Percentiles rank a stretch among this genome's conserved stretches.
These are phyloP conservation scores for Leccinum obscurum DNA, from an alignment of 768 basidiomycete species.

Conservation along the genomic window DNA sequence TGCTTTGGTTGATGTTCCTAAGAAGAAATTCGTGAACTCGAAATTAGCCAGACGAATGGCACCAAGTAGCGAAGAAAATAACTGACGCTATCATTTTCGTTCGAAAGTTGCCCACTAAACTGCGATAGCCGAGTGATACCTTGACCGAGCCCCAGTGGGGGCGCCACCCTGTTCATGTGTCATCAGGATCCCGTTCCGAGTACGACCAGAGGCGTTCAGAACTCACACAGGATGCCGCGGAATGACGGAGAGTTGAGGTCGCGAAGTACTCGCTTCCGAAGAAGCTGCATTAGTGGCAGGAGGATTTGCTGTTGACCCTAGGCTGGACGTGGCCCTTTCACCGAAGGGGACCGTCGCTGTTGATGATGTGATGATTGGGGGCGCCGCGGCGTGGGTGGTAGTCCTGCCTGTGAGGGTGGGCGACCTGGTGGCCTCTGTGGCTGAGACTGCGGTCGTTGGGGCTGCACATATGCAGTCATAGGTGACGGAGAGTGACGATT, in stretches of 20 bases:
- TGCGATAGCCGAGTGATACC: slow-evolving; percentile 63
- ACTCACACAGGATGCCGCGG: slow-evolving; percentile 25
- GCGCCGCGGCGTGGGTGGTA: slow-evolving; percentile 48
- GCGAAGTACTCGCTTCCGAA: no score
- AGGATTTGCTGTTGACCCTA: slow-evolving; percentile 23
- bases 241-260: no score
- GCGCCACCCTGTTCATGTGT: slow-evolving; percentile 30
- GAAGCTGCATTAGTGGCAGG: slow-evolving; percentile 22
- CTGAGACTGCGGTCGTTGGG: slow-evolving; percentile 61
- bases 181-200: slow-evolving; percentile 15
- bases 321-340: slow-evolving; percentile 37
- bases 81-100: slow-evolving; percentile 49
- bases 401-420: slow-evolving; percentile 50
- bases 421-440: slow-evolving; percentile 50
- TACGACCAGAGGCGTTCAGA: neutral
- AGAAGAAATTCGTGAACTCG: neutral
- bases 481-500: slow-evolving; percentile 48
- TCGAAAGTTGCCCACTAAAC: slow-evolving; percentile 65
- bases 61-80: neutral
- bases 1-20: slow-evolving; percentile 64
- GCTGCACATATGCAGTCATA: slow-evolving; percentile 42
- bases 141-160: slow-evolving; percentile 55
- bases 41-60: slow-evolving; percentile 3
- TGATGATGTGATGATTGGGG: slow-evolving; percentile 34
- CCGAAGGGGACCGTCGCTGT: slow-evolving; percentile 33